Evolutionary conservation across 148 eudicot genomes (phyloP), one percentile per base, ranked within the genome.

Genomic region (Persicaria tinctoria): DNA sequence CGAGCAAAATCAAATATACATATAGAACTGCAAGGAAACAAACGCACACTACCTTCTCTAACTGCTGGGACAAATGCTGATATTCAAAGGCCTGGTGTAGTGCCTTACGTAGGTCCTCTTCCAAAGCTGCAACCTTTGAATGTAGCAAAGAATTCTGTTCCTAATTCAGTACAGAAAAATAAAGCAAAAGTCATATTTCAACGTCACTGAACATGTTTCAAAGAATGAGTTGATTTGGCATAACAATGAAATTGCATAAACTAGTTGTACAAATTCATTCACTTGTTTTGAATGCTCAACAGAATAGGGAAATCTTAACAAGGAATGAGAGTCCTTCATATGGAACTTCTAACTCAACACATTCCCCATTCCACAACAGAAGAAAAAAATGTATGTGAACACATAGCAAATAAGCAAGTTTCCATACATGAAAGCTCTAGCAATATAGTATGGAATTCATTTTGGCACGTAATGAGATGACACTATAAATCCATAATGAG

Each of bases 21-120:
- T 73, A 76, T 68, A 76, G 79, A 17, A 55, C 77, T 46, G 10
- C 44, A 53, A 50, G 44, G 69, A 60, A 72, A n/a, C 51, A 38
- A 64, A 13, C 13, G 45, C 7, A 41, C 74, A 72, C 57, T 45
- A 96, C 99, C 97, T 89, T 96, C 84, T 88, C 94, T 64, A 86
- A 70, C 72, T 83, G 86, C 68, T 80, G 86, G 73, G 85, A 78
- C 51, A 79, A 66, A 78, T 83, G 83, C 77, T 87, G 89, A 77
- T 77, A 73, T 56, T 79, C 85, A 84, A 89, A 79, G 68, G 81
- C 83, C 78, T 89, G 91, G 77, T 88, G 85, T 17, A 84, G 92
- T 57, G 85, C 84, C 83, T 83, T 89, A 48, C 89, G 81, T 16
- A 86, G 78, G 76, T 87, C 93, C 70, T 92, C 97, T 79, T 89